Base-by-base conservation (phyloP, 257 asterid species). In the Salvia hispanica region DNA sequence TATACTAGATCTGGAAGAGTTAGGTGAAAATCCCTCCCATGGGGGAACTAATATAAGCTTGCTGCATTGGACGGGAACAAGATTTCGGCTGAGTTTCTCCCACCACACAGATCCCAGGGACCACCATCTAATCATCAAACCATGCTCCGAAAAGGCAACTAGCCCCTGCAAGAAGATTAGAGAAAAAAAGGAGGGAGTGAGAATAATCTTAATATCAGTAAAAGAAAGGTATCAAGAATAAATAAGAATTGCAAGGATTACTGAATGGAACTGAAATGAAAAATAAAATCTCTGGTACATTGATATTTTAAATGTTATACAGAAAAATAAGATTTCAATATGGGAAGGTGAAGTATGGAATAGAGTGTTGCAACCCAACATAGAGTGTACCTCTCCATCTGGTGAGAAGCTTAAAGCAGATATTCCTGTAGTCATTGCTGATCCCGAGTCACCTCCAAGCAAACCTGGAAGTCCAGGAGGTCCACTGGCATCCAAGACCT, bases 91-190 rank as follows among this genome's bases (percentile, higher is more conserved):
- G 37, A 93, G 88, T 79, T 86, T 93, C 85, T 93, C 97, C 97
- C 96, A 90, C 99, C 99, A 93, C 67, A 83, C 92, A 62, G 92
- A 85, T 76, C 86, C 97, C 73, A 88, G 73, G 36, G 99, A 90
- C 99, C 99, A 93, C 99, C 99, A 90, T 80, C 96, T 83, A 62
- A 93, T 86, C 91, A 90, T 76, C 88, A 90, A 69, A 33, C 95
- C 99, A 50, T 83, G 82, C 85, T 93, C 99, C 28, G 99, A 90
- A 78, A 93, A 93, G 62, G 96, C 96, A 77, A 91, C 88, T 64
- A 90, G 64, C 40, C 99, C 99, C 99, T 93, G 89, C 76, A 75
- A 31, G 52, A 73, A 45, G 51, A 71, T 62, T 15, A 61, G 68
- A 67, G 52, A 31, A 52, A 43, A 21, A 6, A 25, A 25, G 31